Evolutionary conservation across 495 filamentous ascomycete genomes (phyloP).

Genomic region (Podospora anserina): DNA sequence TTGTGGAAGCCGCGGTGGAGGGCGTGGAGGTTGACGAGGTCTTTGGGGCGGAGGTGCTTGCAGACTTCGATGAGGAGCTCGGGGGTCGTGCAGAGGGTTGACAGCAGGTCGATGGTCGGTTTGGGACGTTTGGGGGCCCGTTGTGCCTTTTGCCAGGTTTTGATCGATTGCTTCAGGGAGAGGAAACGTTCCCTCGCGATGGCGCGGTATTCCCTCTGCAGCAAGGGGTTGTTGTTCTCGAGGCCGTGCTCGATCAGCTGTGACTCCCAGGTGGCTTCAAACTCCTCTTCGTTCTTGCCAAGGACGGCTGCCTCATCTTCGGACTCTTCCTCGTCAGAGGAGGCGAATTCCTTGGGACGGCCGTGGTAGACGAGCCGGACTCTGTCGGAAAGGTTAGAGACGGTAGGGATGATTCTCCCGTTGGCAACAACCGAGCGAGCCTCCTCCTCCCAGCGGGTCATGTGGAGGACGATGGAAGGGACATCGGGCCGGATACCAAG

Average conservation of each 20-base stretch:
- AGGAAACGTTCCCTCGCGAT: conserved; percentile 13
- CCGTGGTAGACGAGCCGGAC: background rate
- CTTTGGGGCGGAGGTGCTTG: conserved; percentile 45
- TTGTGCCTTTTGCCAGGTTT: conserved; percentile 5
- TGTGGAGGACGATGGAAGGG: conserved; percentile 15
- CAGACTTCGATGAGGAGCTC: conserved; percentile 52
- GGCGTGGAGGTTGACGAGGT: conserved; percentile 56
- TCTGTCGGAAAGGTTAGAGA: background rate
- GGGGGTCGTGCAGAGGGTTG: conserved; percentile 42
- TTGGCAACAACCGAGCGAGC: conserved; percentile 8
- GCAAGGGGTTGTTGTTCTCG: conserved; percentile 7
- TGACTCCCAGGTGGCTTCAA: conserved; percentile 10
- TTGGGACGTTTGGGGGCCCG: background rate
- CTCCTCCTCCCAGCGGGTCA: conserved; percentile 10
- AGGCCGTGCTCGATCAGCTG: conserved; percentile 13
- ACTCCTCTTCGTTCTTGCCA: conserved; percentile 8
- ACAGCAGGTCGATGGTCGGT: conserved; percentile 49
- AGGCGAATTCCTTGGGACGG: background rate
- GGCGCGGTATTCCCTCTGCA: conserved; percentile 18
- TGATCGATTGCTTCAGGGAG: conserved; percentile 15
- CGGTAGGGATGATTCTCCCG: conserved; percentile 11
- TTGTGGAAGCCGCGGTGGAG: conserved; percentile 56
- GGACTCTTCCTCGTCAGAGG: conserved; percentile 2
- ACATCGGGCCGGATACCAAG: conserved; percentile 27
- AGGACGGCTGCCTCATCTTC: conserved; percentile 2